Evolutionary conservation across 2,329 filamentous ascomycete species (phyloP), one percentile per base, ranked within the genome.

Genomic region (Trichophyton schoenleinii): DNA sequence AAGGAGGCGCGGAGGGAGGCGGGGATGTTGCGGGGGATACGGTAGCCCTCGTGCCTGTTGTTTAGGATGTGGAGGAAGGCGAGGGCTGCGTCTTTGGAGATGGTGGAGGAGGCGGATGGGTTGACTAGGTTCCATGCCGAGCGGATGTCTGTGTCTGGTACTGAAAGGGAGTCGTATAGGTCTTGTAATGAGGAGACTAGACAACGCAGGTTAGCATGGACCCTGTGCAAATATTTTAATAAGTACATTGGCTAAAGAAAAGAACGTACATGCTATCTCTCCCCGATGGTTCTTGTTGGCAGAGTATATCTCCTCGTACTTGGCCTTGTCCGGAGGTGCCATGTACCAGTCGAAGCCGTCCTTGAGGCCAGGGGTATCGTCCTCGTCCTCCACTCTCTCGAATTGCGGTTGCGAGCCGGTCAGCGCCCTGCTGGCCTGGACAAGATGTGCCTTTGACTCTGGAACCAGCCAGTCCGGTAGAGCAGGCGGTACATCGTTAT

Each of bases 281-380:
- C 94, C 94, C 59, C 91, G 86, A 72, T 87, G 84, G 74, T 95
- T 89, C 64, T 91, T 84, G 77, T 91, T 95, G 69, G 95, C 91
- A 66, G 87, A 88, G 77, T 97, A 99, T 75, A 99, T 99, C 68
- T 92, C 89, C 75, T 96, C 91, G 77, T 99, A 99, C 75, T 96
- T 97, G 66, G 84, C 72, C 77, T 95, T 95, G 77, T 99, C 91
- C 34, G 80, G 76, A 0, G 94, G 94, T 63, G 85, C 91, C 90
- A 99, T 99, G 78, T 99, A 99, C 94, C 94, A 99, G 74, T 99
- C 94, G 74, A 99, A 99, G 11, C 92, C 92, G 74, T 96, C 91
- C 73, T 95, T 95, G 64, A 99, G 79, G 0, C 91, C 91, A 0
- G 85, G 84, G 3, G 86, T 85, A 67, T 96, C 91, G 66, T 87